These are phyloP conservation scores for Arxiozyma telluris DNA, from an alignment of 1,139 yeast genomes.

Conservation along the genomic window DNA sequence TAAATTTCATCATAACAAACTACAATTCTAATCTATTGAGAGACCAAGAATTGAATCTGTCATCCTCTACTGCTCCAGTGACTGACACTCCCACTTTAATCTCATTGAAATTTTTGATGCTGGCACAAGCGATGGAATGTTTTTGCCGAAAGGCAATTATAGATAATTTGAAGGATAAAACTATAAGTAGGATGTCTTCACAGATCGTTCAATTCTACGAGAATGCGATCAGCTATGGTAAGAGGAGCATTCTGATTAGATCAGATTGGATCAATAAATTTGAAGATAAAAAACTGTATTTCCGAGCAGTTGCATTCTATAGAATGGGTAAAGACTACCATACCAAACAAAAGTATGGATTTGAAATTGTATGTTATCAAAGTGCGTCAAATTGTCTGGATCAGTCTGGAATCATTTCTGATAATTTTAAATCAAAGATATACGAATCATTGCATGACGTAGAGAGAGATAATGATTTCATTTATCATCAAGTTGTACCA, in stretches of 20 bases:
- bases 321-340: constrained; percentile 47
- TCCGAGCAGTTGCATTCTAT: constrained; percentile 60
- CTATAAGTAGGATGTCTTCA: constrained; percentile 54
- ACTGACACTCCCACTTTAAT: constrained; percentile 38
- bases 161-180: constrained; percentile 37
- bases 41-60: constrained; percentile 1
- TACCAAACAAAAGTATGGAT: constrained; percentile 52
- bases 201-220: constrained; percentile 55
- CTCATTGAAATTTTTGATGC: constrained; percentile 41
- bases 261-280: constrained; percentile 61
- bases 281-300: constrained; percentile 45
- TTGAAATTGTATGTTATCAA: constrained; percentile 30
- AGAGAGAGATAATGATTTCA: constrained; percentile 72
- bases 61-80: constrained; percentile 11
- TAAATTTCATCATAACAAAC: neutral
- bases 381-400: neutral
- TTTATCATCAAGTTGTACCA: constrained; percentile 64
- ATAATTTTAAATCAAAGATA: constrained; percentile 38
- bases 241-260: constrained; percentile 43
- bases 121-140: constrained; percentile 84
- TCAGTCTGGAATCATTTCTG: constrained; percentile 33
- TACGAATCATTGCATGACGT: constrained; percentile 43
- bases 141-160: constrained; percentile 69
- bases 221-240: constrained; percentile 39
- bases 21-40: neutral